Base-by-base conservation (phyloP, 208 protist genomes). In the Trypanosoma grayi region DNA sequence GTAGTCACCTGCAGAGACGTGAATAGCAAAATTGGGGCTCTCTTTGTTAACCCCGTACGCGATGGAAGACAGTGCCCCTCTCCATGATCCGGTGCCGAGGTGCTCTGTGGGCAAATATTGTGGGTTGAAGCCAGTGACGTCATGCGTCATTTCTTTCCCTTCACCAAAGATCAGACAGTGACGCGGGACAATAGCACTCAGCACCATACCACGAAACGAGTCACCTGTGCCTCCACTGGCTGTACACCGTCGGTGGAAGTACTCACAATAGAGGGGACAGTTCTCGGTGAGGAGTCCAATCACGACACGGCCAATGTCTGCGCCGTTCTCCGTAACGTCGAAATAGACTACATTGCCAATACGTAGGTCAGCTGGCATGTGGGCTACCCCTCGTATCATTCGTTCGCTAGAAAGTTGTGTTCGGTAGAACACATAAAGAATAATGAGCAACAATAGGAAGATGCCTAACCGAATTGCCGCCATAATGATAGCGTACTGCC, bases 301-400 rank as follows among this genome's bases (percentile, higher is more conserved):
- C 18, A 92, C 85, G 18, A 94, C 68, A 25, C 88, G 71, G 16
- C 84, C 83, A 68, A 91, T 88, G 54, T 92, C 85, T 4, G 43
- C 60, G 25, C 88, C 88, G 60, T 94, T 86, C 61, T 94, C 88
- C 1, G 83, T 80, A 10, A 94, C 57, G 47, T 94, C 88, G 64
- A 92, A 91, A 68, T 91, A 94, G 9, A 94, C 88, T n/a, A 94
- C 85, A 46, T 58, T 90, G 54, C 88, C 88, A 50, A 94, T 89
- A 53, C 79, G 79, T 57, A 94, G 64, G 53, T 92, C 85, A 6
- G 75, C 54, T 44, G 87, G 87, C 75, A 94, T 85, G 54, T 91
- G 90, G 50, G 81, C 81, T 44, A 91, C 84, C n/a, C 87, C 87
- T 34, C 87, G 81, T 63, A 92, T 25, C 55, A 85, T 73, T 25